These are phyloP conservation scores for Euryodendron excelsum DNA, from an alignment of 148 eudicot genomes.

Conservation along the genomic window DNA sequence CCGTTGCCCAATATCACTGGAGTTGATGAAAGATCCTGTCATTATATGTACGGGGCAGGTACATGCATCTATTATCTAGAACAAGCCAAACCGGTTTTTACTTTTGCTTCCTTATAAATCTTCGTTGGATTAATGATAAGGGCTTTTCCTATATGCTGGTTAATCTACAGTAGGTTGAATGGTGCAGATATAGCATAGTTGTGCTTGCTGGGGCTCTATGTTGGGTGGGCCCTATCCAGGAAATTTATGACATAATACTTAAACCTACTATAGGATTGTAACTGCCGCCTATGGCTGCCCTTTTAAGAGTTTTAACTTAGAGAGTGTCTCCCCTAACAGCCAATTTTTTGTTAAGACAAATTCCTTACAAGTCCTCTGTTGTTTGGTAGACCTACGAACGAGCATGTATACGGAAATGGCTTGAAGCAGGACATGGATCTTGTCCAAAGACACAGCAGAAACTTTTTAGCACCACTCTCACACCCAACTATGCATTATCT, in stretches of 20 bases:
- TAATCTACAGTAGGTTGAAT: neutral
- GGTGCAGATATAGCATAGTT: too few relatives aligned
- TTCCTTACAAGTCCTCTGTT: neutral
- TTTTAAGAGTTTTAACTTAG: neutral
- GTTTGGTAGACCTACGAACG: conserved; percentile 21
- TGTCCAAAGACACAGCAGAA: conserved; percentile 18
- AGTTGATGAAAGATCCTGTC: conserved; percentile 22
- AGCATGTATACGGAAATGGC: conserved; percentile 15
- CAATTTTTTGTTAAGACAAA: neutral
- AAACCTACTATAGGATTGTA: neutral
- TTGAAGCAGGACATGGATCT: conserved; percentile 16
- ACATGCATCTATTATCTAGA: neutral
- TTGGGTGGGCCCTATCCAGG: neutral
- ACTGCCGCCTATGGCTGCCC: neutral
- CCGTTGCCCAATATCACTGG: conserved; percentile 20
- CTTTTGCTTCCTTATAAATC: neutral
- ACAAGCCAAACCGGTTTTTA: neutral
- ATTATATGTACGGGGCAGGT: conserved; percentile 19
- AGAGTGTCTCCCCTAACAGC: neutral
- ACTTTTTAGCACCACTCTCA: neutral
- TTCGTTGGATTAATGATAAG: neutral
- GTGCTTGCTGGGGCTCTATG: neutral
- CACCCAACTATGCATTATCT: conserved; percentile 15
- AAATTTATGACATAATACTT: neutral
- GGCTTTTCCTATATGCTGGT: neutral